Evolutionary conservation across 2,329 filamentous ascomycete genomes (phyloP).

Genomic region (Lasiodiplodia hormozganensis): DNA sequence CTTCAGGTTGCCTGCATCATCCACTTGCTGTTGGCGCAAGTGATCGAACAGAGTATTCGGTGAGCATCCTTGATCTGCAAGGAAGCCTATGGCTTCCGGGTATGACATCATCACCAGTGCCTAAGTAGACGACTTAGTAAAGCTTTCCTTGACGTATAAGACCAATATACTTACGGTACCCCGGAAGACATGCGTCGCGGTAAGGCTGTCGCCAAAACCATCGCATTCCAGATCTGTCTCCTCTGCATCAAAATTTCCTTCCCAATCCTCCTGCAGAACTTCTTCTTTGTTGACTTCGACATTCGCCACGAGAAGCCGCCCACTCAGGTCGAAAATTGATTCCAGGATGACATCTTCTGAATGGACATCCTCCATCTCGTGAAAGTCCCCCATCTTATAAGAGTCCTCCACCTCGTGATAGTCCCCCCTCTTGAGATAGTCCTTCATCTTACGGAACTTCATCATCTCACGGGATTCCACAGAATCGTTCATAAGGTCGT

Average conservation of each 20-base stretch:
- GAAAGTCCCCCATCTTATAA: background rate
- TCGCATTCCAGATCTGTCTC: background rate
- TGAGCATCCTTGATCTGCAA: background rate
- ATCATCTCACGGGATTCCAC: no score
- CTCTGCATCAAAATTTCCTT: no score
- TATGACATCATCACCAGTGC: background rate
- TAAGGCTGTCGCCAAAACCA: no score
- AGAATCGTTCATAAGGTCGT: background rate
- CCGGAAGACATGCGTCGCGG: background rate
- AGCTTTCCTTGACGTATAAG: background rate
- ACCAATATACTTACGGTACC: background rate
- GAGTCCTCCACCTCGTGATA: no score
- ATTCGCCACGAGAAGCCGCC: background rate
- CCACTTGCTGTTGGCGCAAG: background rate
- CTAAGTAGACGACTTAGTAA: background rate
- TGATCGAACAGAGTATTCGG: background rate
- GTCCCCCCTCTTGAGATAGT: no score
- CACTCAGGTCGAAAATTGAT: background rate
- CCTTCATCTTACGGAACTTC: no score
- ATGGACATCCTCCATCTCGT: background rate
- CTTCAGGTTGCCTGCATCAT: background rate
- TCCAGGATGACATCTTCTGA: background rate
- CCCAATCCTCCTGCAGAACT: background rate
- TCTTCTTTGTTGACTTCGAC: background rate
- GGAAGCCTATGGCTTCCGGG: background rate